phyloP scores from a whole-genome alignment of 2,329 filamentous ascomycete species.

The Colletotrichum graminicola region DNA sequence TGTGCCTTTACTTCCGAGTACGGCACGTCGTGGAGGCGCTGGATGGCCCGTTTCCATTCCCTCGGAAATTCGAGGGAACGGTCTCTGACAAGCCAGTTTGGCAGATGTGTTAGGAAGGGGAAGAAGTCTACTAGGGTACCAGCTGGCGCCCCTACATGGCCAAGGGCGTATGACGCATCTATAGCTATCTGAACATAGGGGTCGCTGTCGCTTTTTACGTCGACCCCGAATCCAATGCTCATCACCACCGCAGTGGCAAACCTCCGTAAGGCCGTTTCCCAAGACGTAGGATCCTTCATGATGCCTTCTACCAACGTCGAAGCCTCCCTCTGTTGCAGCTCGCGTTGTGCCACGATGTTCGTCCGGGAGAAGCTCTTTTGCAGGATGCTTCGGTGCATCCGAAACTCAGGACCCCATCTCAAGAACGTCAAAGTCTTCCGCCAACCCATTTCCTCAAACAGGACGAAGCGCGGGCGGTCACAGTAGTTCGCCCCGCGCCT shows the following conservation, averaged over 20 bases:
- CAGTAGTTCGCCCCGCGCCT: conserved; percentile 59
- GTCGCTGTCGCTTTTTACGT: conserved; percentile 52
- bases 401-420: conserved; percentile 56
- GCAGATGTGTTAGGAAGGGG: conserved; percentile 56
- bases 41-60: conserved; percentile 51
- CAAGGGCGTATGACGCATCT: conserved; percentile 46
- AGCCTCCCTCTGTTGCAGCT: conserved; percentile 44
- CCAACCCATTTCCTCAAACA: conserved; percentile 61
- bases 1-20: conserved; percentile 46
- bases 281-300: conserved; percentile 48
- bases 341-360: conserved; percentile 50
- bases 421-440: conserved; percentile 59
- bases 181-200: conserved; percentile 48
- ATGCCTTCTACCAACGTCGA: conserved; percentile 49
- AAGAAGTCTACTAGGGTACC: conserved; percentile 62
- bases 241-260: conserved; percentile 58
- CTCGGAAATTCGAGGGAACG: conserved; percentile 48
- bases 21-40: conserved; percentile 58
- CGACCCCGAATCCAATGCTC: conserved; percentile 58
- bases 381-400: conserved; percentile 57
- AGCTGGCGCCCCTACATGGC: conserved; percentile 51
- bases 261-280: conserved; percentile 53
- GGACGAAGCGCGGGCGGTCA: conserved; percentile 58
- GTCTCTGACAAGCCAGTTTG: conserved; percentile 51
- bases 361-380: conserved; percentile 57